Evolutionary conservation across 1,139 yeast species (phyloP).

Genomic region (Lodderomyces parapsilosis): DNA sequence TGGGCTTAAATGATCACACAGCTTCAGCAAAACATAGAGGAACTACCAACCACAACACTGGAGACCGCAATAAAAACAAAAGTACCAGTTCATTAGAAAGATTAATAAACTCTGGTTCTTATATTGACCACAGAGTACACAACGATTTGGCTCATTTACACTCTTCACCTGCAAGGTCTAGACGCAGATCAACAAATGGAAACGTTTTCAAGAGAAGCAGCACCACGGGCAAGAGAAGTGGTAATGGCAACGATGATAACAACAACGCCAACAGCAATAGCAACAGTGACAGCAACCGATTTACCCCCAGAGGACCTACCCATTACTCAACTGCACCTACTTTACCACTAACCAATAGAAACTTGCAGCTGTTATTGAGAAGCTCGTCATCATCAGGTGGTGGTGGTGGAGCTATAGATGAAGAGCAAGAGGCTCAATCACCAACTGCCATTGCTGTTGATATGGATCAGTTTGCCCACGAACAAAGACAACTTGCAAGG

Average conservation of each 20-base stretch:
- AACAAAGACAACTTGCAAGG: conserved; percentile 28
- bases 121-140: conserved; percentile 34
- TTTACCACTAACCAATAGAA: conserved; percentile 39
- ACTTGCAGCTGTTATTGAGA: conserved; percentile 29
- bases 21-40: background rate
- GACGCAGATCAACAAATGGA: conserved; percentile 23
- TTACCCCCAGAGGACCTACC: background rate
- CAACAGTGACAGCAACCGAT: background rate
- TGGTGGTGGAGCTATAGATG: conserved; percentile 9
- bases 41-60: background rate
- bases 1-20: background rate
- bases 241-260: background rate
- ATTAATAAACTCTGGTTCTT: conserved; percentile 21
- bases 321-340: conserved; percentile 7
- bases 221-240: background rate
- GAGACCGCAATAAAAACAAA: conserved; percentile 3
- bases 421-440: conserved; percentile 7
- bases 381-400: conserved; percentile 11
- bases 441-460: conserved; percentile 34
- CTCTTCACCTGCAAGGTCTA: conserved; percentile 32
- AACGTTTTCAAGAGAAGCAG: conserved; percentile 6
- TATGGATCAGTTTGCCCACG: conserved; percentile 40
- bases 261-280: background rate
- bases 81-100: conserved; percentile 10
- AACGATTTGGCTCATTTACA: conserved; percentile 30